These are phyloP conservation scores for Crotalaria pallida DNA, from an alignment of 306 rosid genomes.

Conservation along the genomic window DNA sequence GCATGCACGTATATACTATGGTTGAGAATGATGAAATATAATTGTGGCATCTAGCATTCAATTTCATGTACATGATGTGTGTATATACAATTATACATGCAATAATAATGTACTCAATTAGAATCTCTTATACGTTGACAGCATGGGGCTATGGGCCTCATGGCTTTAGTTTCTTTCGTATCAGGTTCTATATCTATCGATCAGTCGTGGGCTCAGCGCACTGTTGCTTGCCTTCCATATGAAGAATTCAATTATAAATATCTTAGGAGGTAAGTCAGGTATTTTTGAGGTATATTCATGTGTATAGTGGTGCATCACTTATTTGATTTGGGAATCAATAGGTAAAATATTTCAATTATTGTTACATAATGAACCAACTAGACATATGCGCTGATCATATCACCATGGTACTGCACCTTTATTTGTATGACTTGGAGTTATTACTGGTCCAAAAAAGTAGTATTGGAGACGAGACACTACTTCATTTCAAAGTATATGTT, in stretches of 20 bases:
- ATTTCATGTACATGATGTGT: too few species aligned
- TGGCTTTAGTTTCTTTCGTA: slow-evolving; percentile 2
- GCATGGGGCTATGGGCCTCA: neutral
- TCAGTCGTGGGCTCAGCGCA: neutral
- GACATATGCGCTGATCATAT: neutral
- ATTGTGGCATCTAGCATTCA: too few species aligned
- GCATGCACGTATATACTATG: neutral
- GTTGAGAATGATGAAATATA: too few species aligned
- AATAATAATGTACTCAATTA: neutral
- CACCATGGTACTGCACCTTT: neutral
- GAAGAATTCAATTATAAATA: neutral
- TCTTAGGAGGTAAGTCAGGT: neutral
- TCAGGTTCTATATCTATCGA: slow-evolving; percentile 11
- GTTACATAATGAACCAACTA: neutral
- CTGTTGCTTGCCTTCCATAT: neutral
- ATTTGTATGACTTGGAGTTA: neutral
- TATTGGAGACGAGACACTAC: too few species aligned
- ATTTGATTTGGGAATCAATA: neutral
- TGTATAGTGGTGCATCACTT: neutral
- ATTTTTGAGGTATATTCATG: neutral
- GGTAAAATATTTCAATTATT: neutral
- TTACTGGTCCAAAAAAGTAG: neutral
- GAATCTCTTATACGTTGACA: neutral
- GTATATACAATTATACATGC: too few species aligned
- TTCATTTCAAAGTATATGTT: too few species aligned